Evolutionary conservation across 1,284 basidiomycete genomes (phyloP), one percentile per base, ranked within the genome.

Genomic region (Ganoderma sp.): DNA sequence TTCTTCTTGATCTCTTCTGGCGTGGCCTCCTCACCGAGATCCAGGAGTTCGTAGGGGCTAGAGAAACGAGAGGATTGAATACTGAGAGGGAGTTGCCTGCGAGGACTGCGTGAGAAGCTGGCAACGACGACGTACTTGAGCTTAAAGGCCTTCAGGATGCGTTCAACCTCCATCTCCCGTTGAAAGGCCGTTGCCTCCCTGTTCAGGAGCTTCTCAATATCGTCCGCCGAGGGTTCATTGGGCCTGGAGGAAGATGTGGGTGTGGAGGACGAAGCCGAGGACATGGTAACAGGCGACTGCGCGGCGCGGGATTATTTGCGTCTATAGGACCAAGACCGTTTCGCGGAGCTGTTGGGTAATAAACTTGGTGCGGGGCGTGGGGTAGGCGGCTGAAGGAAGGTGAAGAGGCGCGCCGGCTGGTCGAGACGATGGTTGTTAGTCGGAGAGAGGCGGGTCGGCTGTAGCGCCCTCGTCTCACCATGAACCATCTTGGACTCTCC

Each of bases 171-270:
- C 28, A 93, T 79, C 78, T 94, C 92, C 50, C 93, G 85, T 74
- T 94, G 91, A 75, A 94, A 91, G 4, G 91, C 92, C n/a, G 89
- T 89, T 0, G 92, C 91, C 76, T 94, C 92, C 61, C 91, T 84
- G 63, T 83, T 90, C 52, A 94, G 84, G 8, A 94, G 80, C 78
- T 88, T 91, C 69, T 94, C 92, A n/a, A 94, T 75, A 64, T 89
- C 88, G 12, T 81, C 76, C 61, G 84, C 84, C 28, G 77, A 71
- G 28, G 75, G 69, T 12, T 72, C 65, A 52, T 68, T 67, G 43
- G 62, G 34, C 68, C 45, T 64, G 62, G 71, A 67, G 56, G 70
- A 66, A 32, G 66, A 65, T 28, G 57, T 41, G 50, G 69, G 48
- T 17, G 67, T 63, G 34, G 68, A 64, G 22, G 75, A 65, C n/a